A percentile compares a stretch with the other conserved stretches of the same genome.
Conservation (phyloP, 1,139 yeast genomes). For the Nakaseomyces bracarensis region DNA sequence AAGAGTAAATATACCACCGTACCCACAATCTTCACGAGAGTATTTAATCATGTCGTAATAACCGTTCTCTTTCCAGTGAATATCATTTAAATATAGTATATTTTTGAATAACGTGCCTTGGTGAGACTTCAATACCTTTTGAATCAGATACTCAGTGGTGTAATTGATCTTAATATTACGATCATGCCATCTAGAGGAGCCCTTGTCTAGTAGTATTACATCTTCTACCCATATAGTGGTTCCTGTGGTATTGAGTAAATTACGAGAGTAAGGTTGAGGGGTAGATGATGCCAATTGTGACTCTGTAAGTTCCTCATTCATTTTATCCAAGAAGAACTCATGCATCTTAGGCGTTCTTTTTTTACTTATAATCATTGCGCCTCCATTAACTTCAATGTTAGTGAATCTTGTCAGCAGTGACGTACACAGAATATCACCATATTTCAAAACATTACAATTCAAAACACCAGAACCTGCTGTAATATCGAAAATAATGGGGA, state of each 20-base stretch:
- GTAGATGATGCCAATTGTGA: background rate
- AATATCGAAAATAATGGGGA: slow-evolving; percentile 82
- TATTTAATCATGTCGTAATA: slow-evolving; percentile 63
- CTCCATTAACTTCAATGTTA: slow-evolving; percentile 93
- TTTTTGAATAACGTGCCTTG: slow-evolving; percentile 42
- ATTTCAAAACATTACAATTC: slow-evolving; percentile 74
- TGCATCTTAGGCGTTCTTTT: slow-evolving; percentile 45
- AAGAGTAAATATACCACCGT: slow-evolving; percentile 83
- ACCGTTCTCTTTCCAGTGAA: slow-evolving; percentile 36
- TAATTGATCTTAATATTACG: slow-evolving; percentile 61
- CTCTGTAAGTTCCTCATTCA: slow-evolving; percentile 2
- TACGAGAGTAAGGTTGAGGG: background rate
- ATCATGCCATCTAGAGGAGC: slow-evolving; percentile 76
- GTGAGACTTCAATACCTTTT: slow-evolving; percentile 37
- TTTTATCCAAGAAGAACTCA: slow-evolving; percentile 38
- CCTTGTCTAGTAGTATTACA: slow-evolving; percentile 83
- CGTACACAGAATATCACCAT: slow-evolving; percentile 76
- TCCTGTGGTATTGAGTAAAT: background rate
- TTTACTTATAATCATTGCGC: slow-evolving; percentile 74
- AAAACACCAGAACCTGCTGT: slow-evolving; percentile 78
- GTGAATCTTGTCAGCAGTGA: slow-evolving; percentile 44
- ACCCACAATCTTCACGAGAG: slow-evolving; percentile 65
- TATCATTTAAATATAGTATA: slow-evolving; percentile 54
- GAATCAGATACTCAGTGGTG: slow-evolving; percentile 52
- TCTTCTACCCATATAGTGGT: slow-evolving; percentile 77